Conservation (phyloP, 345 rosid genomes). For the Brassica carinata region DNA sequence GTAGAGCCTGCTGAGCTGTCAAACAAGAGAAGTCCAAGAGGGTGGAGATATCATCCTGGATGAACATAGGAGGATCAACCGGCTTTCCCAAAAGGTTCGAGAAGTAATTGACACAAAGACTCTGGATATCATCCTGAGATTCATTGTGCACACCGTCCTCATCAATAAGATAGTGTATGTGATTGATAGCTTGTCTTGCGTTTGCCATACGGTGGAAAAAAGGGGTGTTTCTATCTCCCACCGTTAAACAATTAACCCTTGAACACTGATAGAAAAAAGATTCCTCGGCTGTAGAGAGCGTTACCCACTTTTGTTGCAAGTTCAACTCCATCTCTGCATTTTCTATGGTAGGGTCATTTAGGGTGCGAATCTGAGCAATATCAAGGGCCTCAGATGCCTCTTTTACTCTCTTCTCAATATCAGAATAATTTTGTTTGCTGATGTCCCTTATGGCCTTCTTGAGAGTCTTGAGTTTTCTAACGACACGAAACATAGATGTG, state of each 20-base stretch:
- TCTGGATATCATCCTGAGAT: too few relatives aligned
- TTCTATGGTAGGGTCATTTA: not conserved
- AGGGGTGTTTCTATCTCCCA: not conserved
- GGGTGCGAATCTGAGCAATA: too few relatives aligned
- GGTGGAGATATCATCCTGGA: not conserved
- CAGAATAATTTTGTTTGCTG: not conserved
- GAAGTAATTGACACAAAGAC: not conserved
- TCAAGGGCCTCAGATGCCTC: too few relatives aligned
- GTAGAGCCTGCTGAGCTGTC: not conserved
- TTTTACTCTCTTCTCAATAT: too few relatives aligned
- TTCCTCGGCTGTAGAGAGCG: not conserved
- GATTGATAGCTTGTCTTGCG: not conserved
- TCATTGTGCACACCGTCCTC: too few relatives aligned
- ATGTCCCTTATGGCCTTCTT: not conserved
- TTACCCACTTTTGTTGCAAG: not conserved
- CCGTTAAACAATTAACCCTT: not conserved
- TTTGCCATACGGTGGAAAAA: not conserved
- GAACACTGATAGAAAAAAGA: not conserved
- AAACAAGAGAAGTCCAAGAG: not conserved
- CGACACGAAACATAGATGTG: not conserved
- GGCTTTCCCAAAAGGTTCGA: not conserved
- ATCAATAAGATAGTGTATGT: too few relatives aligned
- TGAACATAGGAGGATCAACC: not conserved
- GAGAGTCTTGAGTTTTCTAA: not conserved
- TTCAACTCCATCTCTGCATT: not conserved